These are phyloP conservation scores for Dispira simplex DNA, from an alignment of 192 early-diverging fungal species.

Conservation along the genomic window DNA sequence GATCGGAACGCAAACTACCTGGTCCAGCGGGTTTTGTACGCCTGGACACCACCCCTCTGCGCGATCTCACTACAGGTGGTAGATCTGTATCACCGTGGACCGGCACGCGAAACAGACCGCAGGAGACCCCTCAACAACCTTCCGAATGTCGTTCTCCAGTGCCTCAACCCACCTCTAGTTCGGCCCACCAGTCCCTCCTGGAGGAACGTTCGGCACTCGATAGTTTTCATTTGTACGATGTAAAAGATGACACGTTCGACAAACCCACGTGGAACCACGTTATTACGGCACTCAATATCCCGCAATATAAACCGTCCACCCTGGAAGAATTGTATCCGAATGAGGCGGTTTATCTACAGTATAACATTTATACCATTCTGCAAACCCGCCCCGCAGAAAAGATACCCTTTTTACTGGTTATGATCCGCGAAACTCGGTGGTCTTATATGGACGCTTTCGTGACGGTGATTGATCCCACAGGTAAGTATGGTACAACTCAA, in stretches of 20 bases:
- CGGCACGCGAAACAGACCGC: too few relatives aligned
- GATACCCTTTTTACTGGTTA: slow-evolving; percentile 20
- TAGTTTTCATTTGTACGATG: background rate
- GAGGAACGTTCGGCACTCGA: background rate
- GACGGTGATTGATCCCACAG: slow-evolving; percentile 24
- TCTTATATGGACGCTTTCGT: slow-evolving; percentile 20
- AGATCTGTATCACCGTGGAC: too few relatives aligned
- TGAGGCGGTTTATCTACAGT: slow-evolving; percentile 2
- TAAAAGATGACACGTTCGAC: slow-evolving; percentile 12
- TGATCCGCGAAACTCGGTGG: slow-evolving; percentile 20
- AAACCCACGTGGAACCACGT: slow-evolving; percentile 9
- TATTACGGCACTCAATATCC: background rate
- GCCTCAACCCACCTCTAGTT: background rate
- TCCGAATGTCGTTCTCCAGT: background rate
- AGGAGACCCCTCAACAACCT: background rate
- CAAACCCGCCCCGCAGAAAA: slow-evolving; percentile 14
- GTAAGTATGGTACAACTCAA: slow-evolving; percentile 9
- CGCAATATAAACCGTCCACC: background rate
- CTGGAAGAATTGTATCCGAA: slow-evolving; percentile 4
- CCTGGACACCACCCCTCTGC: too few relatives aligned
- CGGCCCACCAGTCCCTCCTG: background rate
- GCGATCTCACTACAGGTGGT: too few relatives aligned
- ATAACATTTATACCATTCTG: slow-evolving; percentile 20
- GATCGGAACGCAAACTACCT: too few relatives aligned
- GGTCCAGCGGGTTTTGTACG: too few relatives aligned